Conservation (phyloP, 148 eudicot genomes). For the Fagopyrum tataricum region DNA sequence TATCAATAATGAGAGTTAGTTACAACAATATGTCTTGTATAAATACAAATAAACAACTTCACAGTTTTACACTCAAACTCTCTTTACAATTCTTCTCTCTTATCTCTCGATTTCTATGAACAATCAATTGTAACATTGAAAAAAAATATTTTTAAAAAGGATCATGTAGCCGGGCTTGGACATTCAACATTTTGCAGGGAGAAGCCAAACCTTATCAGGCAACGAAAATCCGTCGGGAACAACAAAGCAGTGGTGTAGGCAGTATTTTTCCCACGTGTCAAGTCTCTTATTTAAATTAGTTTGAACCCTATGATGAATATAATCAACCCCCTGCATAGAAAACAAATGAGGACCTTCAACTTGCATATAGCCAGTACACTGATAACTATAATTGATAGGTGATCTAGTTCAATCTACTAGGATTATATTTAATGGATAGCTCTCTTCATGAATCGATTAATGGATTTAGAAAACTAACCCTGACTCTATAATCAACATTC, state of each 20-base stretch:
- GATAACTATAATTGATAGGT: neutral
- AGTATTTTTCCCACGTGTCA: conserved; percentile 67
- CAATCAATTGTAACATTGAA: too few relatives aligned
- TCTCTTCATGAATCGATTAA: neutral
- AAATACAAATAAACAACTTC: too few relatives aligned
- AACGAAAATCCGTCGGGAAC: conserved; percentile 63
- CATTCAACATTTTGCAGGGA: neutral
- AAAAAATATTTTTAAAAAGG: too few relatives aligned
- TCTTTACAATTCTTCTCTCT: too few relatives aligned
- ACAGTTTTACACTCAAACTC: too few relatives aligned
- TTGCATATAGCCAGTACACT: neutral
- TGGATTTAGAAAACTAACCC: neutral
- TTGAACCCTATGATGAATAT: conserved; percentile 36
- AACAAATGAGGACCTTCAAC: neutral
- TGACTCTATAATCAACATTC: neutral
- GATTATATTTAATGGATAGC: neutral
- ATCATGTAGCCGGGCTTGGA: too few relatives aligned
- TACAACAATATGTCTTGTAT: too few relatives aligned
- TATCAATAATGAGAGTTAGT: too few relatives aligned
- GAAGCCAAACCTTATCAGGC: conserved; percentile 21
- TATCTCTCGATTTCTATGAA: too few relatives aligned
- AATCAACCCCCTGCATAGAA: conserved; percentile 44
- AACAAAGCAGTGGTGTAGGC: conserved; percentile 52
- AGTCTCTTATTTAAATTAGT: conserved; percentile 48
- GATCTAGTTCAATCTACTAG: neutral